A percentile compares a stretch with the other conserved stretches of the same genome.
Evolutionary conservation across 2,329 filamentous ascomycete species (phyloP).

Genomic region (Colletotrichum scovillei): DNA sequence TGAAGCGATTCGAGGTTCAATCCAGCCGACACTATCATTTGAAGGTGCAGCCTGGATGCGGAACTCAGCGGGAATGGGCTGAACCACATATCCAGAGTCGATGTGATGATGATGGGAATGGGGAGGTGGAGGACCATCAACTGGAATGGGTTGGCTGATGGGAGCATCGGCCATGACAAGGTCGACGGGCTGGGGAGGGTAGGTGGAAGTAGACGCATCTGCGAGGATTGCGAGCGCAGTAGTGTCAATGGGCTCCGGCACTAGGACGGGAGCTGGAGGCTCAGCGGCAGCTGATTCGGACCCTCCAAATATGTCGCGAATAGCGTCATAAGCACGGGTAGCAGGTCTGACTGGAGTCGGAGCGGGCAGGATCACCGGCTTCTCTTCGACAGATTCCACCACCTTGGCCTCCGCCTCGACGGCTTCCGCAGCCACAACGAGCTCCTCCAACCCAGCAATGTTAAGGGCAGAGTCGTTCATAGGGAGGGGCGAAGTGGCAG

Average conservation of each 20-base stretch:
- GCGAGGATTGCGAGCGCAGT: slow-evolving; percentile 26
- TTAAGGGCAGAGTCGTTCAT: slow-evolving; percentile 28
- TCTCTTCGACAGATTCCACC: slow-evolving; percentile 14
- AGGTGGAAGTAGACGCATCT: slow-evolving; percentile 12
- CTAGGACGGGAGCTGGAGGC: slow-evolving; percentile 21
- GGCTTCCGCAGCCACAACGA: slow-evolving; percentile 23
- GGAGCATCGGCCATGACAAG: slow-evolving; percentile 15
- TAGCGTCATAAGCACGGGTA: slow-evolving; percentile 44
- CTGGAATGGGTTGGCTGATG: slow-evolving; percentile 1
- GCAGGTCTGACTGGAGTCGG: slow-evolving; percentile 30
- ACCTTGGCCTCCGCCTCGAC: slow-evolving; percentile 22
- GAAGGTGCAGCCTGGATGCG: slow-evolving; percentile 15
- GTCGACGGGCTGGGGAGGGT: slow-evolving; percentile 16
- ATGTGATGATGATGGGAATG: slow-evolving; percentile 12
- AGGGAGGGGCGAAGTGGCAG: slow-evolving; percentile 32
- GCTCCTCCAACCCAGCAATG: slow-evolving; percentile 26
- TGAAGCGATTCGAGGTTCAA: slow-evolving; percentile 28
- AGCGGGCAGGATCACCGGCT: slow-evolving; percentile 18
- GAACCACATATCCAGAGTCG: slow-evolving; percentile 22
- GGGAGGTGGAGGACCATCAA: slow-evolving; percentile 9
- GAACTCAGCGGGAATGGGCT: slow-evolving; percentile 10
- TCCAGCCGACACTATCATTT: slow-evolving; percentile 8
- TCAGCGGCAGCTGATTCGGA: slow-evolving; percentile 39
- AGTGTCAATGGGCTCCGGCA: slow-evolving; percentile 17
- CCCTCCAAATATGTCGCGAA: slow-evolving; percentile 52